A percentile compares a stretch with the other conserved stretches of the same genome.
phyloP scores from a whole-genome alignment of 2,329 filamentous ascomycete genomes.

The Verticillium dahliae region DNA sequence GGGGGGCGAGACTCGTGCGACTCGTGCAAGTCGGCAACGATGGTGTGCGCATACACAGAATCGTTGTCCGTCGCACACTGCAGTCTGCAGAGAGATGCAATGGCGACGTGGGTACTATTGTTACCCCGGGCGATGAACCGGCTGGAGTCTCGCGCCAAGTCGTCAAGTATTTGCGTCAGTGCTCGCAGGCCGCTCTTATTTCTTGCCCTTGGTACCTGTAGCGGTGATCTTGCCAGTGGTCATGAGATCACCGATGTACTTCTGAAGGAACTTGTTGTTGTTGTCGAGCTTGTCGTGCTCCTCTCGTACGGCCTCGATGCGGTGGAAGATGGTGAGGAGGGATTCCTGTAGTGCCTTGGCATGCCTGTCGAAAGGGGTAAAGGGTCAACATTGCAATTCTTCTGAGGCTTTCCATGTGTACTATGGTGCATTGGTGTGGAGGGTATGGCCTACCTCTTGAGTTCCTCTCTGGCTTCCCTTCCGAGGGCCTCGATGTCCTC shows the following conservation, averaged over 20 bases:
- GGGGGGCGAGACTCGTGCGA: not conserved
- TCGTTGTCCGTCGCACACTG: not conserved
- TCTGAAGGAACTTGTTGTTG: slow-evolving; percentile 95
- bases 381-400: not conserved
- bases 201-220: slow-evolving; percentile 44
- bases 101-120: not conserved
- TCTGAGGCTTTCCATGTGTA: not conserved
- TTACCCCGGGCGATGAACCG: not conserved
- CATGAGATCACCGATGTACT: slow-evolving; percentile 96
- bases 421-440: not conserved
- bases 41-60: not conserved
- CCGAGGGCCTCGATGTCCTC: slow-evolving; percentile 86
- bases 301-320: slow-evolving; percentile 87
- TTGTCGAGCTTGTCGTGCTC: slow-evolving; percentile 96
- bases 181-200: slow-evolving; percentile 28
- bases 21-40: not conserved
- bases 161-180: too few species aligned
- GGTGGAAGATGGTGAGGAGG: slow-evolving; percentile 81
- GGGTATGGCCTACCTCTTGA: slow-evolving; percentile 43
- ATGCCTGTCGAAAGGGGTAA: slow-evolving; percentile 51
- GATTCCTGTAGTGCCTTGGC: slow-evolving; percentile 85
- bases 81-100: not conserved
- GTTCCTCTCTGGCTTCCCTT: slow-evolving; percentile 67
- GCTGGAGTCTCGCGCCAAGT: not conserved
- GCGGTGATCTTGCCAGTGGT: slow-evolving; percentile 71